Base-by-base conservation (phyloP, 306 rosid species). In the Biancaea sappan region DNA sequence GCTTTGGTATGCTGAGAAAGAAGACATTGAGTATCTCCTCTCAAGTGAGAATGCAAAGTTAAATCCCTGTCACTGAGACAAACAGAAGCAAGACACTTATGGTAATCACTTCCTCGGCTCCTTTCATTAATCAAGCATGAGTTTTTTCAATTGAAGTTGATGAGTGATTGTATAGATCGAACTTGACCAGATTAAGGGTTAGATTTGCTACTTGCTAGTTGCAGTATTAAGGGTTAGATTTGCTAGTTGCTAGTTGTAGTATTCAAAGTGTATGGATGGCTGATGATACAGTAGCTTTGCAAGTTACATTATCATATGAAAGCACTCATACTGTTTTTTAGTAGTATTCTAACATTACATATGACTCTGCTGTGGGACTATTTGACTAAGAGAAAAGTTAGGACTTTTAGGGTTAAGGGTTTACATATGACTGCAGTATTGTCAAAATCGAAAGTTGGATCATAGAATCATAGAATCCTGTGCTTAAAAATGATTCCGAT, bases 21-120 rank as follows among this genome's bases (percentile, higher is more conserved):
- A 52, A 70, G 66, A 71, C 19, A 28, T n/a, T 37, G 25, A 69
- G 51, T 24, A 61, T 70, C 46, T n/a, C 63, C 54, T 12, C 38
- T 59, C 58, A 41, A 31, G 43, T 22, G 62, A 62, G 72, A 71
- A 71, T 21, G 71, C 64, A 37, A 13, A 53, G 73, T 34, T 65
- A 47, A n/a, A 46, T 48, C 67, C 50, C n/a, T 58, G 4, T 68
- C 14, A 60, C 19, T 21, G 51, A 50, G 59, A 74, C 76, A 48
- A 59, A 67, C 60, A 58, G 48, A 34, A 58, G 52, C 26, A 64
- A 18, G 15, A 5, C 15, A 69, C 4, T 56, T 60, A 69, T 57
- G 52, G 69, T 68, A 31, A 19, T 22, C 31, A 40, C 32, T 63
- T 38, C 66, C 18, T 32, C 51, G 34, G 56, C 16, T 21, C 18